Base-by-base conservation (phyloP, 306 rosid genomes). In the Medicago arabica region DNA sequence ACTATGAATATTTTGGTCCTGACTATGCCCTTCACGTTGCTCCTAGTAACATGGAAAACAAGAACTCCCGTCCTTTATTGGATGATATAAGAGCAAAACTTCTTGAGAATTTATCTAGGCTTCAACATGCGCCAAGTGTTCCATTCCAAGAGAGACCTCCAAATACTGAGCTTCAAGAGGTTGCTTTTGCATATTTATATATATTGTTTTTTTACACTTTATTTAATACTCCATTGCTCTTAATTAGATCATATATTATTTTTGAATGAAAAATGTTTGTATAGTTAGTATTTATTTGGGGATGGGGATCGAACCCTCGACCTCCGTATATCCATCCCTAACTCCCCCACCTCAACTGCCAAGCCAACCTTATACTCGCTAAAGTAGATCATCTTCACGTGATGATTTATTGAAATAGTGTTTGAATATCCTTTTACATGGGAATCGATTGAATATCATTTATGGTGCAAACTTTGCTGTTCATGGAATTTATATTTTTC, bases 31-130 rank as follows among this genome's bases (percentile, higher is more conserved):
- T 85, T 70, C 85, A 81, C 39, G 88, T 85, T 70, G 86, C 81
- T 50, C 88, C 88, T 31, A 85, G 86, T 78, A 85, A 85, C 86
- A 85, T 85, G 88, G 88, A 85, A 78, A 85, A 85, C 81, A 85
- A 85, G 75, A 85, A 85, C 76, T 81, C 83, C 49, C 81, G 79
- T 28, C 60, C 67, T 23, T 78, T 75, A 75, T 67, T 85, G 83
- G 85, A 85, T 55, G 85, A 81, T 15, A 81, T 85, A 14, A 58
- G 85, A 65, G 50, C 38, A 19, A 85, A 65, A 65, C 85, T 85
- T 70, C 88, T 85, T 49, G 83, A 85, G 11, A 63, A 85, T 59
- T 54, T 85, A 43, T 81, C 85, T 40, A 70, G 75, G 75, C 81
- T 85, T 79, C 88, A 85, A 73, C 88, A 85, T 78, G 85, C 85